Percentiles rank a stretch among this genome's conserved stretches.
phyloP scores from a whole-genome alignment of 345 rosid genomes.

The Brassica incana region DNA sequence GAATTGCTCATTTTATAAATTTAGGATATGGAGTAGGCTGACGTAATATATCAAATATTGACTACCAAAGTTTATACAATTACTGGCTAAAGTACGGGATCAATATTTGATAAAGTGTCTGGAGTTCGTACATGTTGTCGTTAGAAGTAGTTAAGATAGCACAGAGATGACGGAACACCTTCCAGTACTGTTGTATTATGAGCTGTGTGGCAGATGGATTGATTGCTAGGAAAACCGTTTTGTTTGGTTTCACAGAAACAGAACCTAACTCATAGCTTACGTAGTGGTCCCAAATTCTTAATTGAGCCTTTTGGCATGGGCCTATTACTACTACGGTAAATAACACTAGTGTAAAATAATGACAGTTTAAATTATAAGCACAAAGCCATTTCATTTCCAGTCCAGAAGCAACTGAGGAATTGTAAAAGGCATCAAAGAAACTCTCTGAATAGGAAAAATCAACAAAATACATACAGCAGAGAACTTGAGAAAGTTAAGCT shows the following conservation, averaged over 20 bases:
- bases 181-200: background rate
- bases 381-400: slow-evolving; percentile 8
- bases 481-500: background rate
- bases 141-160: slow-evolving; percentile 12
- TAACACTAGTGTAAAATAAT: background rate
- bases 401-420: background rate
- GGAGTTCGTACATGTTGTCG: background rate
- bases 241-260: slow-evolving; percentile 4
- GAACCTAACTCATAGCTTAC: background rate
- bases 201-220: background rate
- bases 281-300: background rate
- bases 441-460: slow-evolving; percentile 1
- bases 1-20: background rate
- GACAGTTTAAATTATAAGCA: background rate
- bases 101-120: background rate
- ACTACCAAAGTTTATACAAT: background rate
- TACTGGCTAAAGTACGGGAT: background rate
- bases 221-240: background rate
- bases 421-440: slow-evolving; percentile 4
- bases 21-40: background rate
- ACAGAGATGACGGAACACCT: background rate
- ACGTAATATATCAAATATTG: background rate
- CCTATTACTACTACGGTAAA: background rate
- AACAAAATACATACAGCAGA: background rate
- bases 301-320: background rate